Evolutionary conservation across 345 rosid species (phyloP), one percentile per base, ranked within the genome.

Genomic region (Gossypium bickii): DNA sequence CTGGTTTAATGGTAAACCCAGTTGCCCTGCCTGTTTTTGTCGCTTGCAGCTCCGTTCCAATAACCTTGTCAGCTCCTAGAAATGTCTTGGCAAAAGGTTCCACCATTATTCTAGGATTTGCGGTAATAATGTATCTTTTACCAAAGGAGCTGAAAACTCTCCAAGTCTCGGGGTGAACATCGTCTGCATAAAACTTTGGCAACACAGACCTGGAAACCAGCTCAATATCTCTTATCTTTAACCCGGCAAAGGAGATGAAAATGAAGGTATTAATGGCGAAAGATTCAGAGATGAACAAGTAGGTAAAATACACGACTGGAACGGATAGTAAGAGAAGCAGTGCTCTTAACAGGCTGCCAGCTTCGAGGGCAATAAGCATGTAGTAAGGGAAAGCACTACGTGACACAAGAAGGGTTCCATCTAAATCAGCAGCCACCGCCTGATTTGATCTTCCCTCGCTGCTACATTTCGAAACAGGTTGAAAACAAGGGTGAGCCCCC

Each of bases 111-210:
- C 93, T 81, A 2, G 98, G 98, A 80, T 78, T 89, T 1, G 94
- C 97, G 3, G 98, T 91, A 7, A 94, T 77, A 4, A 94, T 79
- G 70, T 85, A 91, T 15, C 95, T 80, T 73, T 83, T 89, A 9
- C 97, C 97, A 5, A 91, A 94, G 12, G 95, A 86, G 69, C 83
- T 89, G 82, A 94, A 92, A 61, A 94, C 86, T 62, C 78, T 75
- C 98, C 98, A 94, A 2, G 90, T 79, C 55, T 92, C 92, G 0
- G 93, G 95, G 72, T 86, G 95, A 49, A 94, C 98, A 64, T 94
- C 98, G 56, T 92, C 98, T 0, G 96, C 89, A 56, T 90, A 94
- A 75, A 94, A 94, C 72, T 74, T 89, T 0, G 98, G 91, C 52
- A 94, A 80, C 9, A 94, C 97, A 8, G 98, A 94, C 80, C 90